Evolutionary conservation across 2,329 filamentous ascomycete genomes (phyloP), one percentile per base, ranked within the genome.

Genomic region (Alternaria postmessia): DNA sequence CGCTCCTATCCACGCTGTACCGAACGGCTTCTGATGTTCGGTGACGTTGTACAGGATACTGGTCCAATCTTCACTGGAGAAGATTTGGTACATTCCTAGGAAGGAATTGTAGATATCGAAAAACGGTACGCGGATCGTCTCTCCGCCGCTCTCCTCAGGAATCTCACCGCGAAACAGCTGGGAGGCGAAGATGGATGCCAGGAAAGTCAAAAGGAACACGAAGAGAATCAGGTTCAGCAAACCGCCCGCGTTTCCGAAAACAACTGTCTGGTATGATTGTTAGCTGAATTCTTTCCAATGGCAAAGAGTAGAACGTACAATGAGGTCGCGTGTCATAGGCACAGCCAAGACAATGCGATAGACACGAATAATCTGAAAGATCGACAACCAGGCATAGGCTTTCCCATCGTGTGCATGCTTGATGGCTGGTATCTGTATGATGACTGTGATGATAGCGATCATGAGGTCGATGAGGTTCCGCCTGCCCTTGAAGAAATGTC

Each of bases 51-150:
- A 99, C 57, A 99, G 80, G 46, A 97, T 91, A 0, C 81, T 81
- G 0, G 96, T 99, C 95, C 95, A 99, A 73, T 97, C 93, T 76
- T 99, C 95, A 71, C 93, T 97, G 9, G 95, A 97, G 44, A 99
- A 82, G 30, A 99, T 88, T 79, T 97, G 93, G 75, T 99, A 99
- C 93, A 99, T 98, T 57, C 94, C 95, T 16, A 99, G 83, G 74
- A 99, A 99, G 0, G 93, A 91, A 74, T 98, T 98, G 82, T 91
- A 99, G 36, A 99, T 95, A 39, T 92, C 92, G 74, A 88, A 89
- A 76, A 99, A 99, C 0, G 92, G 91, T 42, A 95, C 87, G 22
- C 85, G 80, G 62, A 91, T 88, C 3, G 85, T 79, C 2, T 90
- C 82, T 3, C 88, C 91, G n/a, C 80, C 76, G 2, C 92, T 87